Evolutionary conservation across 2,329 filamentous ascomycete species (phyloP).

Genomic region (Xylariaceae sp.): DNA sequence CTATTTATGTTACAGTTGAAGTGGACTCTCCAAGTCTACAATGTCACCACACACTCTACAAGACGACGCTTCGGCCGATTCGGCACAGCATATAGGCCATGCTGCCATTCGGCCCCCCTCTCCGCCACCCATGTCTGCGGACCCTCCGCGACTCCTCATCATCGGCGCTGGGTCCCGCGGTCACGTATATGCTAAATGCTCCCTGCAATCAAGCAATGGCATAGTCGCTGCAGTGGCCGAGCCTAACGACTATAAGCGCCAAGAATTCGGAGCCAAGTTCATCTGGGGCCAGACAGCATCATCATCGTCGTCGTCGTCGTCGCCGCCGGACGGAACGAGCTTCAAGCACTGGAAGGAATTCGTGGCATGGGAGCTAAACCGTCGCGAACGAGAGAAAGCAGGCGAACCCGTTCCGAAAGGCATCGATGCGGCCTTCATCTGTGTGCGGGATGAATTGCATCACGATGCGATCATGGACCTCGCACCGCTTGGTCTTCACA

Average conservation of each 20-base stretch:
- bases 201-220: slow-evolving; percentile 59
- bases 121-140: slow-evolving; percentile 41
- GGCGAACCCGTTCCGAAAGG: slow-evolving; percentile 47
- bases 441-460: slow-evolving; percentile 84
- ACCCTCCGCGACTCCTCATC: slow-evolving; percentile 63
- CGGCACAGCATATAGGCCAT: slow-evolving; percentile 20
- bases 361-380: slow-evolving; percentile 60
- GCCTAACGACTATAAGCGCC: slow-evolving; percentile 70
- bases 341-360: slow-evolving; percentile 74
- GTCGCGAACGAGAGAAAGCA: slow-evolving; percentile 49
- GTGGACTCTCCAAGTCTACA: neutral
- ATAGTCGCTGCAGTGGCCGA: slow-evolving; percentile 75
- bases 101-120: slow-evolving; percentile 32
- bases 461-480: slow-evolving; percentile 71
- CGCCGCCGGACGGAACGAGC: slow-evolving; percentile 54
- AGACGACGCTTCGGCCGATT: slow-evolving; percentile 28
- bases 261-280: slow-evolving; percentile 61
- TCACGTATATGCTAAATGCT: slow-evolving; percentile 64
- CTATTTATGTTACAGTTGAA: neutral
- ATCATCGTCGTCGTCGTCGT: neutral
- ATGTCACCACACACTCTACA: slow-evolving; percentile 29
- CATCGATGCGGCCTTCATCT: slow-evolving; percentile 57
- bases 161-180: slow-evolving; percentile 81
- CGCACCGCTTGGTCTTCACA: slow-evolving; percentile 64
- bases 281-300: slow-evolving; percentile 58